Evolutionary conservation across 2,329 filamentous ascomycete genomes (phyloP), one percentile per base, ranked within the genome.

Genomic region (Sporothrix brasiliensis): DNA sequence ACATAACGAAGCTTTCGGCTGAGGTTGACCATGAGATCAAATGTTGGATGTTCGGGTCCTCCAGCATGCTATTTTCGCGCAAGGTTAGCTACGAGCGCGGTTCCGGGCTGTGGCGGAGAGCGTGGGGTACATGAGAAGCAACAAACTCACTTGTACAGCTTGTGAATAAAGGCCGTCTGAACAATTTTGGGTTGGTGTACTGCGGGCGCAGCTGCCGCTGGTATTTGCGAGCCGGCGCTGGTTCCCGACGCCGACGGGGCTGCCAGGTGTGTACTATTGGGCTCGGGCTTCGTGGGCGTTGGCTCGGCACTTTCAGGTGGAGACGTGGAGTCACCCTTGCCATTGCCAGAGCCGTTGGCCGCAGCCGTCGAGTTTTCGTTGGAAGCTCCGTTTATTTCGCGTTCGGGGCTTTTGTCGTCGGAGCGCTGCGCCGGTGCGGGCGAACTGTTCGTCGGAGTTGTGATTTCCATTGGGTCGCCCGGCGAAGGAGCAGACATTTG

Each of bases 1-100:
- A 97, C 93, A 99, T 98, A 77, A 99, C 93, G 79, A 99, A 99
- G 81, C 95, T 98, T 79, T 99, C 95, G 72, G 94, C 93, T 67
- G 91, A 92, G 75, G 85, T 89, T 1, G 94, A 97, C 95, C 95
- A 99, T 10, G 94, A 97, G 77, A 99, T 99, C 73, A 99, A 84
- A 80, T 98, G 94, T 77, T 95, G 92, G 73, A 99, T 99, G 76
- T 85, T 91, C 49, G 89, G 89, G 79, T 99, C 95, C 80, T 99
- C 95, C 73, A 99, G 85, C 95, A 99, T 98, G 82, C 94, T 98
- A 78, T 41, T 16, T 16, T 16, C 21, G n/a, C 58, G 39, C 5
- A 16, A 44, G 9, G 54, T 68, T 56, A 67, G 67, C 50, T 21
- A 27, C 39, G 16, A 21, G 19, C 44, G 11, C 13, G 11, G 39